These are phyloP conservation scores for Ganoderma resinaceum DNA, from an alignment of 1,284 basidiomycete genomes.

Conservation along the genomic window DNA sequence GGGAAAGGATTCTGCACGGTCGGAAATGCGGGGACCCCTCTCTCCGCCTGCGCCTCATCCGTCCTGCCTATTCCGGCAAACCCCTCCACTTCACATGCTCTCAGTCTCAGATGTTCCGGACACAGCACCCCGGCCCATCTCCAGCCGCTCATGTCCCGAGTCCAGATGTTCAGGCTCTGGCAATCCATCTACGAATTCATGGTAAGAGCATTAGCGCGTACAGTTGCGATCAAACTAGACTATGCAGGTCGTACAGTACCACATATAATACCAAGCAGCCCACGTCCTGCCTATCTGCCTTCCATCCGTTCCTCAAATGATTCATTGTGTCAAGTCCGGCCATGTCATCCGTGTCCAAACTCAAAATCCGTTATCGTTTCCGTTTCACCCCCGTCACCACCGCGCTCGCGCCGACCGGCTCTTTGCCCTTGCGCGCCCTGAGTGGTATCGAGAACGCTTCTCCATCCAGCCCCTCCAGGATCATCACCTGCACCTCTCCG, in stretches of 20 bases:
- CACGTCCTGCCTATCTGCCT: background rate
- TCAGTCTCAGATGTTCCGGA: slow-evolving; percentile 25
- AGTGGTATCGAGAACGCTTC: slow-evolving; percentile 71
- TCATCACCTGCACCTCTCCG: slow-evolving; percentile 29
- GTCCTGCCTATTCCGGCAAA: slow-evolving; percentile 26
- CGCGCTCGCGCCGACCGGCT: slow-evolving; percentile 43
- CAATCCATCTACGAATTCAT: slow-evolving; percentile 3
- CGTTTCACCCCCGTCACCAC: slow-evolving; percentile 59
- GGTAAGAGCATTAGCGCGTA: slow-evolving; percentile 6
- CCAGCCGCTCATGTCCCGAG: slow-evolving; percentile 17
- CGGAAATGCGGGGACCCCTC: slow-evolving; percentile 30
- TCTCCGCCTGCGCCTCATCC: slow-evolving; percentile 21
- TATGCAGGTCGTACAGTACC: slow-evolving; percentile 29
- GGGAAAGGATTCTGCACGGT: slow-evolving; percentile 21
- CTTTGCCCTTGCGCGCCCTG: slow-evolving; percentile 64
- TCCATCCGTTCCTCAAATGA: background rate
- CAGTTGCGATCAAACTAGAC: slow-evolving; percentile 12
- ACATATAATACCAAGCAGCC: slow-evolving; percentile 11
- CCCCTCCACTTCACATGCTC: slow-evolving; percentile 32
- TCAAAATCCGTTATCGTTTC: slow-evolving; percentile 49
- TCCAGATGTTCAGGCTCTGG: background rate
- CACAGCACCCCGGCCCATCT: slow-evolving; percentile 15
- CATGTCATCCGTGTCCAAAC: background rate
- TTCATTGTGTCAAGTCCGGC: background rate
- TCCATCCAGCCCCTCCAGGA: slow-evolving; percentile 31